Evolutionary conservation across 169 alveolate species (phyloP).

Genomic region (Cyclospora cayetanensis): DNA sequence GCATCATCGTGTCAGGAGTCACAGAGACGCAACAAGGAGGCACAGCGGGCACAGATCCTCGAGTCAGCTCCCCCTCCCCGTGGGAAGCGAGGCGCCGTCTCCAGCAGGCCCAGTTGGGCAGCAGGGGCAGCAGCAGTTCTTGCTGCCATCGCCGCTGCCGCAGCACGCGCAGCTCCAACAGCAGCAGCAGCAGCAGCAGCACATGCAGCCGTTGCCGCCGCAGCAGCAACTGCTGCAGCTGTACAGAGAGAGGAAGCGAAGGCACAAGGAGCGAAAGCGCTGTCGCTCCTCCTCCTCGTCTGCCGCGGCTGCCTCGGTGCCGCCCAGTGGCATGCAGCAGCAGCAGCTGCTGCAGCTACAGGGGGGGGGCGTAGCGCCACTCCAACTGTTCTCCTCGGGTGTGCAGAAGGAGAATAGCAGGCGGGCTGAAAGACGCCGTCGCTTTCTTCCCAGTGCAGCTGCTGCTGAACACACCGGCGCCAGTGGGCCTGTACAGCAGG

Average conservation of each 20-base stretch:
- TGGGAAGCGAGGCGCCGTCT: neutral
- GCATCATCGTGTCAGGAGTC: slow-evolving; percentile 2
- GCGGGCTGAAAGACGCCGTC: slow-evolving; percentile 25
- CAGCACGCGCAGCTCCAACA: slow-evolving; percentile 9
- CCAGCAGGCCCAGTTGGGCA: neutral
- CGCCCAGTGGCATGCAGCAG: no score
- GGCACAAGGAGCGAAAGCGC: slow-evolving; percentile 29
- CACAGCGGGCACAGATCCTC: neutral
- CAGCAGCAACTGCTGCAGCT: slow-evolving; percentile 35
- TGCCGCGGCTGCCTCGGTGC: slow-evolving; percentile 33
- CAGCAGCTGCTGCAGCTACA: slow-evolving; percentile 25
- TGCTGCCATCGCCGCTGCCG: neutral
- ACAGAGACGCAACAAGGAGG: neutral
- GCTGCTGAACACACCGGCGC: neutral
- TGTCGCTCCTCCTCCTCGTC: neutral
- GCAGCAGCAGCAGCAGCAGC: slow-evolving; percentile 8
- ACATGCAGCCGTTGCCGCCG: neutral
- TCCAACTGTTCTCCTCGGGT: neutral
- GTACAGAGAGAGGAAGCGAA: neutral
- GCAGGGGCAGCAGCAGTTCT: slow-evolving; percentile 11
- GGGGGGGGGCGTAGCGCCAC: neutral
- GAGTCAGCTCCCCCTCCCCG: neutral
- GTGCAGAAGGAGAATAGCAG: neutral
- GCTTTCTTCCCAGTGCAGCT: neutral
- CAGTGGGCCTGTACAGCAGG: neutral